Conservation (phyloP, 1,139 yeast genomes). For the Hemisphaericaspora xylanilytica region DNA sequence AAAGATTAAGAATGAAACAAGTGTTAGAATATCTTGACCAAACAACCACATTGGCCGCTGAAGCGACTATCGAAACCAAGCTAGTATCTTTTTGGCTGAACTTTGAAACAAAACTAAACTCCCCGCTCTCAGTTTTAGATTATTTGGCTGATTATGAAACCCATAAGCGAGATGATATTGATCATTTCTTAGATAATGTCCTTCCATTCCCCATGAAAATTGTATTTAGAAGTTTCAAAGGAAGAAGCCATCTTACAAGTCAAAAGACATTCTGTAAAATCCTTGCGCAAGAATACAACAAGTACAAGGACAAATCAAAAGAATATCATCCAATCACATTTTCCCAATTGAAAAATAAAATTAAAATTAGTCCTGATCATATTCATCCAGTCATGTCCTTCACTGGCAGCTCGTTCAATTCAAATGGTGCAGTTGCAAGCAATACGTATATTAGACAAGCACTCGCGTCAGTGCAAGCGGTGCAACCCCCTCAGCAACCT, state of each 20-base stretch:
- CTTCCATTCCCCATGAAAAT: slow-evolving; percentile 4
- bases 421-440: background rate
- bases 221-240: slow-evolving; percentile 4
- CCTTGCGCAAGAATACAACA: slow-evolving; percentile 3
- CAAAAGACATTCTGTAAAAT: slow-evolving; percentile 3
- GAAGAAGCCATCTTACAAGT: background rate
- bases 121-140: background rate
- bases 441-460: slow-evolving; percentile 2
- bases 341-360: background rate
- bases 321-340: slow-evolving; percentile 1
- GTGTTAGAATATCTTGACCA: slow-evolving; percentile 4
- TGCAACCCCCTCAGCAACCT: background rate
- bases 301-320: slow-evolving; percentile 1
- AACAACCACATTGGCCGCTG: background rate
- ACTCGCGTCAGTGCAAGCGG: background rate
- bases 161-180: slow-evolving; percentile 2
- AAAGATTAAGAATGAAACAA: slow-evolving; percentile 3
- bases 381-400: background rate
- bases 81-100: slow-evolving; percentile 3
- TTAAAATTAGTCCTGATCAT: background rate
- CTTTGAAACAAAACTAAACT: slow-evolving; percentile 1
- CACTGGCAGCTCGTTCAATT: background rate
- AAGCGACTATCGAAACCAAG: slow-evolving; percentile 1
- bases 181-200: background rate
- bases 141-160: slow-evolving; percentile 1